Conservation (phyloP, 257 asterid species). For the Salvia rosmarinus region DNA sequence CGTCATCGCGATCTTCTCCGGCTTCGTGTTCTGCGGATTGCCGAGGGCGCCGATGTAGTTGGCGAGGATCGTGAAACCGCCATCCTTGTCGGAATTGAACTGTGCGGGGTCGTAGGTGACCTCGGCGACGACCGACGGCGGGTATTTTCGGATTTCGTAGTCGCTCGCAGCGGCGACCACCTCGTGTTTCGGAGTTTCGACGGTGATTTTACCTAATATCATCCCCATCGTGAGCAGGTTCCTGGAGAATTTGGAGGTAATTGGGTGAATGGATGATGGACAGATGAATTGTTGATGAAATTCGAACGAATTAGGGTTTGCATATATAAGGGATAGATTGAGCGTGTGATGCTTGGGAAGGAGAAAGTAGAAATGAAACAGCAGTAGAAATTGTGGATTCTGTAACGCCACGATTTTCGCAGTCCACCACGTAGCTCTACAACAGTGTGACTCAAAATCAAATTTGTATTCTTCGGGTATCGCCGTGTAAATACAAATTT, state of each 20-base stretch:
- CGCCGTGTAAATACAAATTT: too few species aligned
- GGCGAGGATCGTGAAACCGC: constrained; percentile 73
- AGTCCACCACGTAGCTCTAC: constrained; percentile 18
- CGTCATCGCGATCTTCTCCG: constrained; percentile 78
- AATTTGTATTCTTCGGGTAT: not conserved
- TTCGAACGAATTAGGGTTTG: not conserved
- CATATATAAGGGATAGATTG: not conserved
- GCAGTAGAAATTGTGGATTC: constrained; percentile 30
- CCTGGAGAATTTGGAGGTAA: not conserved
- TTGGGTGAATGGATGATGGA: not conserved
- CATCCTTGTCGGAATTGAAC: constrained; percentile 72
- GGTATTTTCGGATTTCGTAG: constrained; percentile 81
- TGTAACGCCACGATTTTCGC: constrained; percentile 46
- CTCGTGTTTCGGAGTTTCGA: constrained; percentile 75
- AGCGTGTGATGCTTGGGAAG: constrained; percentile 1
- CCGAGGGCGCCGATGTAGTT: constrained; percentile 85
- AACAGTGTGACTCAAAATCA: not conserved
- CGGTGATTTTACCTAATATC: constrained; percentile 70
- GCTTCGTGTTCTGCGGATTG: constrained; percentile 66
- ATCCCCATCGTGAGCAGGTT: constrained; percentile 56
- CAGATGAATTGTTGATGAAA: not conserved
- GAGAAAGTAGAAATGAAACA: constrained; percentile 6
- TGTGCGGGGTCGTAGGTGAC: constrained; percentile 72
- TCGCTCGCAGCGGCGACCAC: constrained; percentile 49
- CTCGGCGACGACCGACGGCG: constrained; percentile 74